Conservation (phyloP, 169 alveolate genomes). For the Miamiensis avidus region DNA sequence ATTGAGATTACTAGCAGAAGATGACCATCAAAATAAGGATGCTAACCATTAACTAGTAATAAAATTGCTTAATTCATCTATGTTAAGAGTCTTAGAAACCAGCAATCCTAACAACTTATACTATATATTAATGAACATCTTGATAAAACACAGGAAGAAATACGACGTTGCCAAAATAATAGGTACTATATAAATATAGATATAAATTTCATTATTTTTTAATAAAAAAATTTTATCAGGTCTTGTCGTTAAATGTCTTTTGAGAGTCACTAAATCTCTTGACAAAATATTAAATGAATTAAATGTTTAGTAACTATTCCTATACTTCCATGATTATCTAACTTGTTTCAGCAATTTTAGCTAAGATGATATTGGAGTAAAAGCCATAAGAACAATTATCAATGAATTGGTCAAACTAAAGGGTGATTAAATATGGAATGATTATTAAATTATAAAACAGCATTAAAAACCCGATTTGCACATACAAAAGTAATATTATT, state of each 20-base stretch:
- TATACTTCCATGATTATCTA: not conserved
- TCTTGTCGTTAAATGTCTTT: not conserved
- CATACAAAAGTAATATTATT: no score
- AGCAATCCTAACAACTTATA: not conserved
- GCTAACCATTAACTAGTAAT: not conserved
- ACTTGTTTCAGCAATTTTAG: not conserved
- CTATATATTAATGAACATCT: not conserved
- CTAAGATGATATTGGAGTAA: not conserved
- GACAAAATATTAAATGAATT: not conserved
- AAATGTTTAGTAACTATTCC: not conserved
- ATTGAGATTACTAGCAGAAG: not conserved
- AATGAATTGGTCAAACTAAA: not conserved
- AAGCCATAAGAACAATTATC: not conserved
- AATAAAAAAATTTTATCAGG: not conserved
- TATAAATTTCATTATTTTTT: no score
- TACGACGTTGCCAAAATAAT: not conserved
- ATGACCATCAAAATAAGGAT: not conserved
- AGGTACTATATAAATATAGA: not conserved
- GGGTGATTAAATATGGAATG: not conserved
- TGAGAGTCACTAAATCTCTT: not conserved
- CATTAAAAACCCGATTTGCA: not conserved
- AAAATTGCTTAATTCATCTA: not conserved
- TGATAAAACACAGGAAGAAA: not conserved
- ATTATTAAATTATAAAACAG: no score
- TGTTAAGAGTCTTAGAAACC: not conserved